Evolutionary conservation across 257 asterid genomes (phyloP), one percentile per base, ranked within the genome.

Genomic region (Penstemon newberryi): DNA sequence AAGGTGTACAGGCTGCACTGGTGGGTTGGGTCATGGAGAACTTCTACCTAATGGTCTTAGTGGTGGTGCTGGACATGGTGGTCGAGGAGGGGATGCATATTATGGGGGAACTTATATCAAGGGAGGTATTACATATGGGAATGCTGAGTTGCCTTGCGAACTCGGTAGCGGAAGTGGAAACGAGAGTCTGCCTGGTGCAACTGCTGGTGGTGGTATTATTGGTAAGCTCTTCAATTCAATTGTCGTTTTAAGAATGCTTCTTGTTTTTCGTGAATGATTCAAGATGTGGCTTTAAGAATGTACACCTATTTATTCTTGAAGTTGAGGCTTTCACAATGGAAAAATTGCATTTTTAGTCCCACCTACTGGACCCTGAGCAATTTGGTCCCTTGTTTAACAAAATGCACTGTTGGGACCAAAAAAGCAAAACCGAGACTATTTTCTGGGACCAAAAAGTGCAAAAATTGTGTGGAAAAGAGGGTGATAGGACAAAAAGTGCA

Each of bases 41-140:
- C 74, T 82, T 67, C 82, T 85, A 56, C 83, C 95, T 64, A 82
- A 69, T 69, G 96, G 95, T 73, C 82, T 88, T 38, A 72, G 84
- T 66, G 79, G 97, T 77, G 97, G 97, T 77, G 96, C 96, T 73
- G 97, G 97, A 69, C 93, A 91, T 82, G 97, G 97, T 72, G 97
- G 97, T 59, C 82, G 71, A 85, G 97, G 97, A 57, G 97, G 97
- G 54, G 97, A 87, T 85, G 83, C 89, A 13, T 91, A 82, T 78
- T 81, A 82, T 40, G 82, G 79, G 54, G 97, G 93, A 51, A 75
- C 76, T 65, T 89, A 84, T 73, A 71, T 87, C 44, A 72, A 50
- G 19, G 97, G 97, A 75, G 96, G 97, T 67, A 55, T 65, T 79
- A 75, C 83, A 63, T 91, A 91, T 63, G 97, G 95, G 58, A 73